A percentile compares a stretch with the other conserved stretches of the same genome.
phyloP scores from a whole-genome alignment of 371 early-diverging fungal species.

The Actinomortierella ambigua region DNA sequence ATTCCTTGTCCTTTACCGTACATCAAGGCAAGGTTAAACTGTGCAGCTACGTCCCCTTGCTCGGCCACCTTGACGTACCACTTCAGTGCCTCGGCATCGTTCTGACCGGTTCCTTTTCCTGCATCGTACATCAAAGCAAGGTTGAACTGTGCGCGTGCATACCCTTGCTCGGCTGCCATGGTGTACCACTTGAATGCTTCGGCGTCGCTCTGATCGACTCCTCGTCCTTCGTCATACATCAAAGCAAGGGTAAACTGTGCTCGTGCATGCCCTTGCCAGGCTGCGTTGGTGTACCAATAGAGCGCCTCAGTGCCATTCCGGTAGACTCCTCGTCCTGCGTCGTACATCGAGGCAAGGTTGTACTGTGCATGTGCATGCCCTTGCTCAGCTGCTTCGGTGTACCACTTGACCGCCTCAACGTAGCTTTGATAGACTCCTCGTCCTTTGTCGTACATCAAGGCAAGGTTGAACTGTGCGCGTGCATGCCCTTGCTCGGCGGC shows the following conservation, averaged over 20 bases:
- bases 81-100: constrained; percentile 67
- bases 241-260: constrained; percentile 84
- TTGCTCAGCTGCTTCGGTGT: too few species aligned
- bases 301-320: constrained; percentile 70
- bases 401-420: too few species aligned
- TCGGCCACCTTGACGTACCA: constrained; percentile 72
- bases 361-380: too few species aligned
- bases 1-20: constrained; percentile 86
- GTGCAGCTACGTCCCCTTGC: constrained; percentile 70
- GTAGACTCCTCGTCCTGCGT: too few species aligned
- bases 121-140: constrained; percentile 81
- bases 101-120: constrained; percentile 76
- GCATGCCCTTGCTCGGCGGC: too few species aligned
- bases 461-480: too few species aligned
- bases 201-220: constrained; percentile 63
- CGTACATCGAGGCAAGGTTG: too few species aligned
- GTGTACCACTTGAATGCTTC: constrained; percentile 77
- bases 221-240: constrained; percentile 85
- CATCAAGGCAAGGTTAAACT: constrained; percentile 84
- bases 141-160: constrained; percentile 69
- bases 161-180: constrained; percentile 73
- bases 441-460: too few species aligned
- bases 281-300: constrained; percentile 70
- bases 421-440: too few species aligned
- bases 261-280: constrained; percentile 67